Conservation (phyloP, 306 rosid species). For the Cyamopsis tetragonoloba region DNA sequence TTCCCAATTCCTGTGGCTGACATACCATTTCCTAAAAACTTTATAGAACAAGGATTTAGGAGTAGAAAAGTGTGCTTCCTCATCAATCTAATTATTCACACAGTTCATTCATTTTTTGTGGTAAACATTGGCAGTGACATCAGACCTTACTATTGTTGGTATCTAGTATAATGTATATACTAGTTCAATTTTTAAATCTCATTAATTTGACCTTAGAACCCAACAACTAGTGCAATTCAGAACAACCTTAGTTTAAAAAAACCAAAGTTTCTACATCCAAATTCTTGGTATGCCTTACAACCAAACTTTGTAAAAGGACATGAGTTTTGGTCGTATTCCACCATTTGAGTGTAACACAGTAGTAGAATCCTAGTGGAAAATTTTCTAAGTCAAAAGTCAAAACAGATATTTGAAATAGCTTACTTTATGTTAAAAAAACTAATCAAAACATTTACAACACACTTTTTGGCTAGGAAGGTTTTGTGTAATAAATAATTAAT, state of each 20-base stretch:
- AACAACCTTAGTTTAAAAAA: not conserved
- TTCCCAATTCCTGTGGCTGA: conserved; percentile 11
- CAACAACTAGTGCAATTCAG: not conserved
- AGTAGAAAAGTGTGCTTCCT: not conserved
- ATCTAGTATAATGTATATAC: too few species aligned
- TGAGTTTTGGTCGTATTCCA: not conserved
- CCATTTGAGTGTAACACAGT: not conserved
- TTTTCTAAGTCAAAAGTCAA: not conserved
- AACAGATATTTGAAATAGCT: not conserved
- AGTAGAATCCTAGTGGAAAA: not conserved
- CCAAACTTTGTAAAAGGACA: not conserved
- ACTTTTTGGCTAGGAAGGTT: not conserved
- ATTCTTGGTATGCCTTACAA: not conserved
- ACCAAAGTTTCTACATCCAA: not conserved
- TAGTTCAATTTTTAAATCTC: too few species aligned
- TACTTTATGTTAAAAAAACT: not conserved
- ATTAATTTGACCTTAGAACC: too few species aligned
- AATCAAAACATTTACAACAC: not conserved
- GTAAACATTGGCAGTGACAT: conserved; percentile 4
- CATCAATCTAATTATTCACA: not conserved
- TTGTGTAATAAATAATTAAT: not conserved
- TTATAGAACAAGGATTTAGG: not conserved
- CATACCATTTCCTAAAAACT: not conserved
- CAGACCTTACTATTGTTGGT: too few species aligned
- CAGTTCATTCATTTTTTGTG: not conserved